phyloP scores from a whole-genome alignment of 768 basidiomycete genomes.

The Pleurotus giganteus region DNA sequence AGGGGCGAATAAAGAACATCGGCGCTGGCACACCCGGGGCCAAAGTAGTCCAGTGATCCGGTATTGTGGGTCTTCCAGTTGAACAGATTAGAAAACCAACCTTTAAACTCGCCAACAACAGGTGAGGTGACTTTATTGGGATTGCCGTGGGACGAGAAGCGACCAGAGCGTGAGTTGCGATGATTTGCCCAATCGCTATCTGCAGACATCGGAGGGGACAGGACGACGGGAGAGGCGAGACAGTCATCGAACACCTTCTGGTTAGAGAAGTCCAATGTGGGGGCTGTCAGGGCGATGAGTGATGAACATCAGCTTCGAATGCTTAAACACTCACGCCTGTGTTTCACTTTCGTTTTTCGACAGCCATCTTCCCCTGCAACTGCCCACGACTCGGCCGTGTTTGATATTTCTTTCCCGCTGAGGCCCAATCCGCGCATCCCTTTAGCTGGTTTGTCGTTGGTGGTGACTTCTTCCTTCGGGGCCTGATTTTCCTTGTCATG shows the following conservation, averaged over 20 bases:
- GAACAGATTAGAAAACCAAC: slow-evolving; percentile 96
- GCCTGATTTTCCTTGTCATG: slow-evolving; percentile 6
- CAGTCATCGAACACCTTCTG: slow-evolving; percentile 42
- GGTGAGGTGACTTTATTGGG: slow-evolving; percentile 48
- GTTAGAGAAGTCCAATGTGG: slow-evolving; percentile 52
- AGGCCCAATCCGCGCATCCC: not conserved
- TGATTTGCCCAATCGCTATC: slow-evolving; percentile 19
- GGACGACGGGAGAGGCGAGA: slow-evolving; percentile 47
- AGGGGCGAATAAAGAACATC: slow-evolving; percentile 53
- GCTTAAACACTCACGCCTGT: slow-evolving; percentile 44
- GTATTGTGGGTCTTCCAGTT: slow-evolving; percentile 70
- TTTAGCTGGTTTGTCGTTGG: not conserved
- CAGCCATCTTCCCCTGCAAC: not conserved
- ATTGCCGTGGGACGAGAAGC: slow-evolving; percentile 3
- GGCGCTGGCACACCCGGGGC: slow-evolving; percentile 8
- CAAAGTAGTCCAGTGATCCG: slow-evolving; percentile 31
- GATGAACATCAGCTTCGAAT: slow-evolving; percentile 9
- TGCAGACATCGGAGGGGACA: slow-evolving; percentile 31
- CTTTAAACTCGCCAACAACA: slow-evolving; percentile 81
- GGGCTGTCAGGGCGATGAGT: slow-evolving; percentile 34
- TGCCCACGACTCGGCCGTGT: not conserved
- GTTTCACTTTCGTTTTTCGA: slow-evolving; percentile 8
- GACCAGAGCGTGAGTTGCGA: slow-evolving; percentile 13
- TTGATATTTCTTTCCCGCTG: slow-evolving; percentile 2
- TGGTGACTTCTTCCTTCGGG: not conserved